phyloP scores from a whole-genome alignment of 2,329 filamentous ascomycete genomes.

The Camillea tinctor region DNA sequence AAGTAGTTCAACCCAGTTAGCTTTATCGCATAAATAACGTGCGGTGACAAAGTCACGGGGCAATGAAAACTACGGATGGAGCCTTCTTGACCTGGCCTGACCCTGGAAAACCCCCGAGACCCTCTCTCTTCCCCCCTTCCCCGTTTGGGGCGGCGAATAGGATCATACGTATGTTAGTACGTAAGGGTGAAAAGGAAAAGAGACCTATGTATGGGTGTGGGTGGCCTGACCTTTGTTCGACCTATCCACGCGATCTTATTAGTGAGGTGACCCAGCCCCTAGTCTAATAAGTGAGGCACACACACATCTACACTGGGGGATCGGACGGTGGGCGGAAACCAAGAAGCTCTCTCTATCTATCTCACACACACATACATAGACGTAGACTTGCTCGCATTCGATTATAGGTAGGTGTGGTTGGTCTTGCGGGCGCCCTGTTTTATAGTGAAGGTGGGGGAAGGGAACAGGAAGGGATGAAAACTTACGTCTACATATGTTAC shows the following conservation, averaged over 20 bases:
- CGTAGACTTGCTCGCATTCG: neutral
- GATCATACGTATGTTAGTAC: neutral
- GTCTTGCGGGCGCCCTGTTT: neutral
- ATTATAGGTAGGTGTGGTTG: neutral
- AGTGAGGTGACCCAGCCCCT: neutral
- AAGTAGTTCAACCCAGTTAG: too few species aligned
- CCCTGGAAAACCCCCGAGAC: slow-evolving; percentile 4
- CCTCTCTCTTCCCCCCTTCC: too few species aligned
- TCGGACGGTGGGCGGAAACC: too few species aligned
- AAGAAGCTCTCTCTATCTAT: too few species aligned
- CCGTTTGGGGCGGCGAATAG: neutral
- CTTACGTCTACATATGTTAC: neutral
- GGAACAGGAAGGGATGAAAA: neutral
- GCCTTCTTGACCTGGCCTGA: too few species aligned
- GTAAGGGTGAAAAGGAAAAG: neutral
- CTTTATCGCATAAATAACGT: too few species aligned
- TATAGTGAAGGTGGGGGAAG: neutral
- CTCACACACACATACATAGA: too few species aligned
- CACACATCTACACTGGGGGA: neutral
- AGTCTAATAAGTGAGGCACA: neutral
- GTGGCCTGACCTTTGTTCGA: neutral
- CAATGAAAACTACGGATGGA: too few species aligned
- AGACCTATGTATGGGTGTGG: too few species aligned
- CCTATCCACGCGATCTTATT: neutral
- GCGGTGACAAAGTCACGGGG: too few species aligned